Conservation (phyloP, 2,329 filamentous ascomycete species). For the Paracamarosporium sp. region DNA sequence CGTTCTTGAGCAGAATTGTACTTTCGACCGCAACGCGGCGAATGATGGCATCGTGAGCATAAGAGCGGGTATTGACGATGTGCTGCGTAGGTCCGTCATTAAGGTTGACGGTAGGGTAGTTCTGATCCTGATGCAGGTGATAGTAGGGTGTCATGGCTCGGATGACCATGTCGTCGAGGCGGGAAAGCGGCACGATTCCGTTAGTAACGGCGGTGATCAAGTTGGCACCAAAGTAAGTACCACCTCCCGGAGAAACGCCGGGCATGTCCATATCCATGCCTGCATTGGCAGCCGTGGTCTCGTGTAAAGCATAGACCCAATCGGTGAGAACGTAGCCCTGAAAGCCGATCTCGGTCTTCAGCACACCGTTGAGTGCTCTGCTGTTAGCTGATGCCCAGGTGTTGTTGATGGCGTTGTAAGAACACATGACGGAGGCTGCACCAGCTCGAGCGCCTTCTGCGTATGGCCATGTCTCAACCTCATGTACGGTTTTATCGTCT, state of each 20-base stretch:
- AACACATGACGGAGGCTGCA: constrained; percentile 67
- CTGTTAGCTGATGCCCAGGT: constrained; percentile 42
- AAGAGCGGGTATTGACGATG: too few species aligned
- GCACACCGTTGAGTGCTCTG: constrained; percentile 55
- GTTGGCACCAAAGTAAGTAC: constrained; percentile 41
- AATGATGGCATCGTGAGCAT: too few species aligned
- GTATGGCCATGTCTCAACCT: constrained; percentile 73
- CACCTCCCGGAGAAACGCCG: constrained; percentile 31
- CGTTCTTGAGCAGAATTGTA: constrained; percentile 55
- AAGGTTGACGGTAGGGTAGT: constrained; percentile 43
- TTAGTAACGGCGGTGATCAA: constrained; percentile 48
- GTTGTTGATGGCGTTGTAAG: constrained; percentile 46
- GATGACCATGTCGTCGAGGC: constrained; percentile 55
- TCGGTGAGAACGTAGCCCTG: constrained; percentile 52
- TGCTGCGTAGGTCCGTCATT: too few species aligned
- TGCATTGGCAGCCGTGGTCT: constrained; percentile 51
- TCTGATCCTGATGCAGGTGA: constrained; percentile 47
- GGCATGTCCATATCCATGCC: constrained; percentile 59
- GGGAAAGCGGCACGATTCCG: constrained; percentile 46
- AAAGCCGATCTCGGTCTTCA: constrained; percentile 61
- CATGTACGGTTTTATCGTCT: constrained; percentile 68
- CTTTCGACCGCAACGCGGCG: too few species aligned
- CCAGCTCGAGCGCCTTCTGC: constrained; percentile 66
- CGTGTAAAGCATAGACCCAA: constrained; percentile 53
- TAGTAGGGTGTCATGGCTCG: constrained; percentile 56